These are phyloP conservation scores for Tubosaeta brunneosetosa DNA, from an alignment of 768 basidiomycete genomes.

Conservation along the genomic window DNA sequence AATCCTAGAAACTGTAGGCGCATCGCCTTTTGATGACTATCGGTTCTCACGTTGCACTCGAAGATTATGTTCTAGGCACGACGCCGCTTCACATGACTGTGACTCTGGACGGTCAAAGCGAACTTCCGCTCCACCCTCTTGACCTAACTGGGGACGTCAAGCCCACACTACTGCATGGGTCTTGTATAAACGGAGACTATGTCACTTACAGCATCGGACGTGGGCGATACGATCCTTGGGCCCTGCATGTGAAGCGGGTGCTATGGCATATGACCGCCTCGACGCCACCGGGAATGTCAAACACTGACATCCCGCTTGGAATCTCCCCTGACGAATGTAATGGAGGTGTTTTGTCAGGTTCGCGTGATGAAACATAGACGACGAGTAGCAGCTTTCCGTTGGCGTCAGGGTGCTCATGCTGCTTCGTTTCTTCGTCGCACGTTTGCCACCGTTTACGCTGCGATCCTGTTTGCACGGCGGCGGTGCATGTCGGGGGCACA, in stretches of 20 bases:
- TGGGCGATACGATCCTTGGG: slow-evolving; percentile 75
- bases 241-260: too few species aligned
- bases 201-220: slow-evolving; percentile 33
- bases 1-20: slow-evolving; percentile 56
- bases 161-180: slow-evolving; percentile 51
- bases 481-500: slow-evolving; percentile 36
- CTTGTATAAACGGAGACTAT: slow-evolving; percentile 49
- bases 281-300: too few species aligned
- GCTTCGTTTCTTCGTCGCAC: slow-evolving; percentile 53
- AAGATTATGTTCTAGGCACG: slow-evolving; percentile 73
- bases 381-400: slow-evolving; percentile 43
- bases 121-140: slow-evolving; percentile 67
- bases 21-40: too few species aligned
- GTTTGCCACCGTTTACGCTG: slow-evolving; percentile 47
- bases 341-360: too few species aligned
- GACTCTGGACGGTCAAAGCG: slow-evolving; percentile 52
- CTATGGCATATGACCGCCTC: too few species aligned
- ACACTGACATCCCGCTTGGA: too few species aligned
- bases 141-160: slow-evolving; percentile 52
- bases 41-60: slow-evolving; percentile 4
- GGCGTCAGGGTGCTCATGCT: slow-evolving; percentile 64
- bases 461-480: slow-evolving; percentile 44
- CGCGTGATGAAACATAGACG: background rate
- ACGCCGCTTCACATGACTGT: slow-evolving; percentile 70
- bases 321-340: too few species aligned